Evolutionary conservation across 345 rosid species (phyloP).

Genomic region (Laguncularia racemosa): DNA sequence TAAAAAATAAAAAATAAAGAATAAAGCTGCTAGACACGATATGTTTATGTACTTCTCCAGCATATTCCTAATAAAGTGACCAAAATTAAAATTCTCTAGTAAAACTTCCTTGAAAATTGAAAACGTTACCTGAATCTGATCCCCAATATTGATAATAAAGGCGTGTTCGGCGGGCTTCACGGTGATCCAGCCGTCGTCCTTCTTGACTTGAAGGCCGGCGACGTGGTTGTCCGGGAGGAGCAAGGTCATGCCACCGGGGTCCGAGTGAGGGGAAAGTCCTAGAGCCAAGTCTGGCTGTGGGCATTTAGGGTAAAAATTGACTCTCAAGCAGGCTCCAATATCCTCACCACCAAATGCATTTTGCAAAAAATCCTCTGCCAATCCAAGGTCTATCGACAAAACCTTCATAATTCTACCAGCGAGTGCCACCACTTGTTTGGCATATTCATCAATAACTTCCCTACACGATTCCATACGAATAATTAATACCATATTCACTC

Average conservation of each 20-base stretch:
- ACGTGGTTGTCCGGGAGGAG: constrained; percentile 72
- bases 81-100: no score
- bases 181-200: constrained; percentile 58
- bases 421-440: constrained; percentile 46
- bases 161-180: constrained; percentile 83
- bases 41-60: no score
- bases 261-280: constrained; percentile 85
- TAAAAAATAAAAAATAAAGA: no score
- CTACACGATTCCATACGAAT: constrained; percentile 17
- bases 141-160: constrained; percentile 85
- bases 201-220: constrained; percentile 75
- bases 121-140: constrained; percentile 71
- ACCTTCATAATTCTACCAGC: constrained; percentile 64
- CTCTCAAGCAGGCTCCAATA: constrained; percentile 71
- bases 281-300: constrained; percentile 86
- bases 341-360: constrained; percentile 68
- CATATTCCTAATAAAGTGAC: no score
- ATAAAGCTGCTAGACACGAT: no score
- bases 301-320: constrained; percentile 87
- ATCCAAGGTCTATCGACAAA: constrained; percentile 60
- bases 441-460: constrained; percentile 68
- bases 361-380: constrained; percentile 43
- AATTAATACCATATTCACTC: background rate
- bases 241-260: constrained; percentile 87
- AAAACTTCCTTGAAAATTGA: no score